Conservation (phyloP, 352 stramenopile genomes). For the Pythium diclinum region DNA sequence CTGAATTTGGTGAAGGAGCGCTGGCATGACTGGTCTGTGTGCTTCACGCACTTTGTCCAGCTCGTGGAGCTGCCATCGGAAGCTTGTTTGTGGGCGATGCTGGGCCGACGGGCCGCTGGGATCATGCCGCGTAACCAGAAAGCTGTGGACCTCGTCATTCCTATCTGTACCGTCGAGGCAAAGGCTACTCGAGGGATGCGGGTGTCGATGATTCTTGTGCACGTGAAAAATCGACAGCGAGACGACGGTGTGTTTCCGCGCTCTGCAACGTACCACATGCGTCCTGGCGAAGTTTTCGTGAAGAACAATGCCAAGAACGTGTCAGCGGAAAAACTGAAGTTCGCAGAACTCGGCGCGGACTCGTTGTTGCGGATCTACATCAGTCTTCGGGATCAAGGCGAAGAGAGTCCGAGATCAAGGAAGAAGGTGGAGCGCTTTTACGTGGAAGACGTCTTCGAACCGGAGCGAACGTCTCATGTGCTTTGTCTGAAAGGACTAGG, state of each 20-base stretch:
- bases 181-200: too few species aligned
- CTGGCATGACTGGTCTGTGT: conserved; percentile 11
- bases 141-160: conserved; percentile 21
- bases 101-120: conserved; percentile 22
- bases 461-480: too few species aligned
- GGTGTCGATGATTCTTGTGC: conserved; percentile 7
- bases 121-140: conserved; percentile 20
- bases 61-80: conserved; percentile 20
- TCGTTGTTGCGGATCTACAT: too few species aligned
- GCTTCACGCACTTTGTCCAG: conserved; percentile 32
- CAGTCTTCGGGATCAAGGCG: too few species aligned
- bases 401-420: too few species aligned
- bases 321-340: too few species aligned
- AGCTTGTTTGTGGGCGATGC: conserved; percentile 29
- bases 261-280: background rate
- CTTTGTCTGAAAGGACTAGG: too few species aligned
- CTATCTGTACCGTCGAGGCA: conserved; percentile 9
- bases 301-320: too few species aligned
- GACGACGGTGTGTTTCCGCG: background rate
- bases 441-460: too few species aligned
- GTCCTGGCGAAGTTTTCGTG: background rate
- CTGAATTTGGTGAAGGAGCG: background rate
- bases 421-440: too few species aligned
- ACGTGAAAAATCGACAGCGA: background rate
- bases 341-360: too few species aligned